A percentile compares a stretch with the other conserved stretches of the same genome.
These are phyloP conservation scores for Colletotrichum lini DNA, from an alignment of 2,329 filamentous ascomycete species.

Conservation along the genomic window DNA sequence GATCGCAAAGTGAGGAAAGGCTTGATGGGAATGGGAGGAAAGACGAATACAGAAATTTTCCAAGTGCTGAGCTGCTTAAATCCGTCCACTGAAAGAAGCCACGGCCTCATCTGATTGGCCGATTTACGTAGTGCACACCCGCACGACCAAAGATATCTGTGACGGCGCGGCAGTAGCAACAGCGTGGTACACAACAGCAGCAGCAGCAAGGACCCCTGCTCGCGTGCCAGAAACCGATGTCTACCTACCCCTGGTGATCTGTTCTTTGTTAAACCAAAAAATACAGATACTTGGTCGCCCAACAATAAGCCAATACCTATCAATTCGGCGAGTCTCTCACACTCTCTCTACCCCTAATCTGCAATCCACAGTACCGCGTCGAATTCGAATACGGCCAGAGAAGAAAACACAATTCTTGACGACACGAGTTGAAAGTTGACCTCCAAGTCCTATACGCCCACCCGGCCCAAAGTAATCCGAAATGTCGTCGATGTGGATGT, in stretches of 20 bases:
- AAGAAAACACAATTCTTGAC: not conserved
- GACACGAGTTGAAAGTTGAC: not conserved
- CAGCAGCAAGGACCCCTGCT: constrained; percentile 29
- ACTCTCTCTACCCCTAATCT: not conserved
- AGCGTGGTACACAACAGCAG: not conserved
- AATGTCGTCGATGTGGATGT: constrained; percentile 96
- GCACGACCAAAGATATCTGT: constrained; percentile 12
- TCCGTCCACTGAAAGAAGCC: constrained; percentile 6
- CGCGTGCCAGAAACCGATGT: constrained; percentile 33
- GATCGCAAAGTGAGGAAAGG: not conserved
- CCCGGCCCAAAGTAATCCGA: constrained; percentile 48
- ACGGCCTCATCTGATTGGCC: not conserved
- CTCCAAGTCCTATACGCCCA: not conserved
- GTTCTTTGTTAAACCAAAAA: constrained; percentile 39
- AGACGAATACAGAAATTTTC: not conserved
- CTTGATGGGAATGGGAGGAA: not conserved
- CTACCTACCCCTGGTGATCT: constrained; percentile 41
- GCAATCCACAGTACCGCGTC: not conserved
- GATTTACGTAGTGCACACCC: not conserved
- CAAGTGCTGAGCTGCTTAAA: constrained; percentile 28
- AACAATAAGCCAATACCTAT: constrained; percentile 8
- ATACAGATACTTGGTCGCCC: constrained; percentile 8
- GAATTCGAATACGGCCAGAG: not conserved
- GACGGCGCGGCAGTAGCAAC: constrained; percentile 26
- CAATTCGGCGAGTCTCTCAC: not conserved